phyloP scores from a whole-genome alignment of 805 yeast genomes.

The Candida takata region DNA sequence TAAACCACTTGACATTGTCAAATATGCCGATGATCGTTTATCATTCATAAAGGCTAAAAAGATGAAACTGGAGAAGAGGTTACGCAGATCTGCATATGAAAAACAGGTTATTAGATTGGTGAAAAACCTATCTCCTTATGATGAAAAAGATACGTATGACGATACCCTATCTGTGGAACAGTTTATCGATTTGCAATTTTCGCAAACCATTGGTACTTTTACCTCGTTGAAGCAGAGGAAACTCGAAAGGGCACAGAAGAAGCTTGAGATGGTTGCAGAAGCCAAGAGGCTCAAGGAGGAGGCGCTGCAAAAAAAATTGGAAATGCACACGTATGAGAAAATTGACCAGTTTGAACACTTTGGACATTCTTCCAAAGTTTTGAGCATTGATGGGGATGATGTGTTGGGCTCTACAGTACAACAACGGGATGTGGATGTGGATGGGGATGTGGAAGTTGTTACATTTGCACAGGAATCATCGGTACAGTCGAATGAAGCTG shows the following conservation, averaged over 20 bases:
- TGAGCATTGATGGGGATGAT: no score
- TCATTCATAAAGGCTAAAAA: slow-evolving; percentile 15
- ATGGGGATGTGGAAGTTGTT: neutral
- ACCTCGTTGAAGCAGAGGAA: slow-evolving; percentile 28
- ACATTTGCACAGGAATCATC: neutral
- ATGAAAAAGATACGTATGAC: slow-evolving; percentile 3
- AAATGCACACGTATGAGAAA: slow-evolving; percentile 9
- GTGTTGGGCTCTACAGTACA: no score
- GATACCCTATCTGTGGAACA: slow-evolving; percentile 9
- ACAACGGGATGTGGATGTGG: slow-evolving; percentile 9
- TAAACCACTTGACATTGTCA: slow-evolving; percentile 46
- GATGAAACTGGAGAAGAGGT: slow-evolving; percentile 1
- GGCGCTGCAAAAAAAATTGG: slow-evolving; percentile 2
- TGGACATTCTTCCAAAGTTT: slow-evolving; percentile 7
- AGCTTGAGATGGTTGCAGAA: slow-evolving; percentile 9
- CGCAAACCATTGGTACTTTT: slow-evolving; percentile 25
- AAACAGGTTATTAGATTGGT: slow-evolving; percentile 6
- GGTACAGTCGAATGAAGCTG: no score
- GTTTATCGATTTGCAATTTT: slow-evolving; percentile 28
- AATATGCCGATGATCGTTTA: slow-evolving; percentile 45
- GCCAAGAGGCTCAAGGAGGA: slow-evolving; percentile 10
- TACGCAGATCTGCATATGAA: neutral
- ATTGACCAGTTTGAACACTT: slow-evolving; percentile 28
- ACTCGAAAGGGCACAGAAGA: slow-evolving; percentile 24
- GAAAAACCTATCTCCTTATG: slow-evolving; percentile 10